phyloP scores from a whole-genome alignment of 2,329 filamentous ascomycete species.

The Fusarium armeniacum region DNA sequence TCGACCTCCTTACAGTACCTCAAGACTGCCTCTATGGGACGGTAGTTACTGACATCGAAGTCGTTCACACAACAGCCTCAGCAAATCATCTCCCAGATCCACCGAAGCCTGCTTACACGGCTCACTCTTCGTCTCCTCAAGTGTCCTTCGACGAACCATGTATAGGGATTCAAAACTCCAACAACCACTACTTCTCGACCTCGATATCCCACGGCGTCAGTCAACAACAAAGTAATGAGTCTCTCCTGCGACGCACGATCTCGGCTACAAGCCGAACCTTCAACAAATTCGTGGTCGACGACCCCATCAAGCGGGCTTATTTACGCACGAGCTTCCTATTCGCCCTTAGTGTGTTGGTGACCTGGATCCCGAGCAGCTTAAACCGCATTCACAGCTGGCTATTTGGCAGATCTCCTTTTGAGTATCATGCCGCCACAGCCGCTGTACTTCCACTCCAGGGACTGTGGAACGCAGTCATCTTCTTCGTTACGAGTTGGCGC shows the following conservation, averaged over 20 bases:
- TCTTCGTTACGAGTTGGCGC: constrained; percentile 73
- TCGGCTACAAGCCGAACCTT: constrained; percentile 52
- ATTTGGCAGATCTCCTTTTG: constrained; percentile 67
- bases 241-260: constrained; percentile 39
- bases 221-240: constrained; percentile 12
- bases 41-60: constrained; percentile 67
- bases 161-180: constrained; percentile 33
- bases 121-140: constrained; percentile 31
- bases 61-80: constrained; percentile 54
- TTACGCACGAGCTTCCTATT: constrained; percentile 73
- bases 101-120: constrained; percentile 45
- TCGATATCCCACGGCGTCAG: constrained; percentile 49
- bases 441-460: constrained; percentile 83
- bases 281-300: constrained; percentile 57
- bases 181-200: constrained; percentile 54
- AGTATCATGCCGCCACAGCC: constrained; percentile 76
- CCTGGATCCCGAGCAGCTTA: constrained; percentile 76
- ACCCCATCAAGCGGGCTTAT: constrained; percentile 73
- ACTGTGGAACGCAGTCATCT: constrained; percentile 85
- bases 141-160: constrained; percentile 46
- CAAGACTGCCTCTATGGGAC: constrained; percentile 62
- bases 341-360: constrained; percentile 71
- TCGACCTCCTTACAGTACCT: constrained; percentile 46
- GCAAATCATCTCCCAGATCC: constrained; percentile 42
- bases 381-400: constrained; percentile 80